These are phyloP conservation scores for Ceratobasidium sp. DNA, from an alignment of 1,284 basidiomycete species.

Conservation along the genomic window DNA sequence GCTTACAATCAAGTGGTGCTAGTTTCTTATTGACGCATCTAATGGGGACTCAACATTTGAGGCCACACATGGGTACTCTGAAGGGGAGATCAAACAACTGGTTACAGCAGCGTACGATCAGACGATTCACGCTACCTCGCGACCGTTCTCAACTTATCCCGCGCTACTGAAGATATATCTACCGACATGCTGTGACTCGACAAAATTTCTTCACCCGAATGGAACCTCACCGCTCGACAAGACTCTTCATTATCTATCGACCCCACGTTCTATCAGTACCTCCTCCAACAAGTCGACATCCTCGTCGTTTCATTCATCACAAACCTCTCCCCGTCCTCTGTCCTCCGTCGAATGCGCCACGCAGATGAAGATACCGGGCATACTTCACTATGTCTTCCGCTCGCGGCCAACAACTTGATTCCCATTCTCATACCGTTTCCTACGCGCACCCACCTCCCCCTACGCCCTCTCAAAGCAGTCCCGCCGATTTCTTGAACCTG, in stretches of 20 bases:
- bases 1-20: slow-evolving; percentile 87
- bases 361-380: slow-evolving; percentile 80
- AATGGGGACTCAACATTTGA: slow-evolving; percentile 73
- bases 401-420: slow-evolving; percentile 69
- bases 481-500: slow-evolving; percentile 86
- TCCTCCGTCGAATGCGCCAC: slow-evolving; percentile 92
- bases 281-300: slow-evolving; percentile 78
- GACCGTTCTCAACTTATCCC: slow-evolving; percentile 56
- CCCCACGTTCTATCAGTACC: slow-evolving; percentile 73
- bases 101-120: slow-evolving; percentile 86
- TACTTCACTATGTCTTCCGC: slow-evolving; percentile 72
- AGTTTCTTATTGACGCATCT: slow-evolving; percentile 83
- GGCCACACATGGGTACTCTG: slow-evolving; percentile 71
- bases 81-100: slow-evolving; percentile 83
- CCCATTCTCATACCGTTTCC: slow-evolving; percentile 60
- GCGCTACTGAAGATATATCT: slow-evolving; percentile 48
- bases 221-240: slow-evolving; percentile 58
- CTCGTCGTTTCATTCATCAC: slow-evolving; percentile 82
- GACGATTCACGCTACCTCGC: slow-evolving; percentile 86
- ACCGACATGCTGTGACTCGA: slow-evolving; percentile 53
- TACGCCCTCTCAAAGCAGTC: slow-evolving; percentile 77
- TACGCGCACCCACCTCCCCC: slow-evolving; percentile 57
- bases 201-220: slow-evolving; percentile 63
- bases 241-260: slow-evolving; percentile 66
- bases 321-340: slow-evolving; percentile 75